Base-by-base conservation (phyloP, 208 protist species). In the Trypanosoma cruzi region DNA sequence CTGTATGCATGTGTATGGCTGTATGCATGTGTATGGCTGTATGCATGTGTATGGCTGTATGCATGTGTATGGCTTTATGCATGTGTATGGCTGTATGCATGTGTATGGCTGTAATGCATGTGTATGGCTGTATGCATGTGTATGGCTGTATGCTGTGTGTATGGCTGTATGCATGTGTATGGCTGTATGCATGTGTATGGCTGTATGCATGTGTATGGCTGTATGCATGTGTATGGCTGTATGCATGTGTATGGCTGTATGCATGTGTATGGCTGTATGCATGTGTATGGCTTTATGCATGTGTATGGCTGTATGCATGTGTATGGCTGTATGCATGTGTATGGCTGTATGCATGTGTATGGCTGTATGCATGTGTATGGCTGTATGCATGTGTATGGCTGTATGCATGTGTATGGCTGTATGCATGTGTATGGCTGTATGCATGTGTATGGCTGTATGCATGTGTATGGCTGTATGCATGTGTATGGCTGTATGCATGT, bases 321-420 rank as follows among this genome's bases (percentile, higher is more conserved):
- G 22, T 67, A 67, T 67, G 62, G 61, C 10, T 67, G 62, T 67
- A 67, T 57, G 62, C 24, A 63, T n/a, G n/a, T n/a, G n/a, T n/a
- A n/a, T n/a, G n/a, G n/a, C n/a, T n/a, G n/a, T n/a, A n/a, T n/a
- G n/a, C n/a, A n/a, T n/a, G n/a, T n/a, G n/a, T n/a, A n/a, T n/a
- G n/a, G n/a, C n/a, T n/a, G n/a, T n/a, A n/a, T n/a, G n/a, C n/a
- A n/a, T n/a, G n/a, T n/a, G n/a, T n/a, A n/a, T n/a, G n/a, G n/a
- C n/a, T n/a, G n/a, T n/a, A n/a, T n/a, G n/a, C n/a, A n/a, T n/a
- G n/a, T n/a, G n/a, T n/a, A n/a, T n/a, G n/a, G n/a, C n/a, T n/a
- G 40, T 46, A 28, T 26, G 24, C 10, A 10, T 54, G 24, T 26
- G 24, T 57, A 28, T 57, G 4, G 18, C 4, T 57, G 3, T 32